phyloP scores from a whole-genome alignment of 1,284 basidiomycete species.

The Kalmanozyma brasiliensis region DNA sequence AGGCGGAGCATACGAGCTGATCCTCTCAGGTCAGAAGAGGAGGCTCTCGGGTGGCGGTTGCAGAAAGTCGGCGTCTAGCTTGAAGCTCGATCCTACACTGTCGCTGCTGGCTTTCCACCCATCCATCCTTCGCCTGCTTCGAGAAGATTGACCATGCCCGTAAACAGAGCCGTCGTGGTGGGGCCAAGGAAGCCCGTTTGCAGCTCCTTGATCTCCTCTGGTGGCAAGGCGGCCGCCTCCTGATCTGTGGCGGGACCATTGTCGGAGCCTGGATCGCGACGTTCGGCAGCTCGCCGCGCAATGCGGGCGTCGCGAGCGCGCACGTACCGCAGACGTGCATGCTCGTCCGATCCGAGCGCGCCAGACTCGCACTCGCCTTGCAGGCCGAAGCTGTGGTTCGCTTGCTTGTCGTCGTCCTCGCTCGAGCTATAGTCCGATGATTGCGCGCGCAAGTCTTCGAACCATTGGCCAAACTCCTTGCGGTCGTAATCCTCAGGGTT shows the following conservation, averaged over 20 bases:
- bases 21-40: background rate
- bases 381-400: conserved; percentile 23
- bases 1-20: too few relatives aligned
- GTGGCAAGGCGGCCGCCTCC: conserved; percentile 39
- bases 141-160: conserved; percentile 58
- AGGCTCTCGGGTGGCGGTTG: too few relatives aligned
- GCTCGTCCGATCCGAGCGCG: conserved; percentile 31
- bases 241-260: conserved; percentile 8
- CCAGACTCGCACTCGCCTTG: conserved; percentile 16
- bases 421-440: conserved; percentile 30
- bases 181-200: conserved; percentile 51
- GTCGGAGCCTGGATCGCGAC: conserved; percentile 22
- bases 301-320: conserved; percentile 46
- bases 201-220: conserved; percentile 29
- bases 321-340: conserved; percentile 34
- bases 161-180: conserved; percentile 52
- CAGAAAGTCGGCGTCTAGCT: too few relatives aligned
- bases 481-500: conserved; percentile 45
- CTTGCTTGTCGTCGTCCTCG: conserved; percentile 23
- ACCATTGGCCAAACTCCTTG: conserved; percentile 41
- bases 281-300: conserved; percentile 31
- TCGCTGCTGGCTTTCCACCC: conserved; percentile 44
- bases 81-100: conserved; percentile 5
- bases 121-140: conserved; percentile 63
- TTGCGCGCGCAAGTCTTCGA: conserved; percentile 38